A percentile compares a stretch with the other conserved stretches of the same genome.
phyloP scores from a whole-genome alignment of 2,329 filamentous ascomycete genomes.

The Elsinoe batatas region DNA sequence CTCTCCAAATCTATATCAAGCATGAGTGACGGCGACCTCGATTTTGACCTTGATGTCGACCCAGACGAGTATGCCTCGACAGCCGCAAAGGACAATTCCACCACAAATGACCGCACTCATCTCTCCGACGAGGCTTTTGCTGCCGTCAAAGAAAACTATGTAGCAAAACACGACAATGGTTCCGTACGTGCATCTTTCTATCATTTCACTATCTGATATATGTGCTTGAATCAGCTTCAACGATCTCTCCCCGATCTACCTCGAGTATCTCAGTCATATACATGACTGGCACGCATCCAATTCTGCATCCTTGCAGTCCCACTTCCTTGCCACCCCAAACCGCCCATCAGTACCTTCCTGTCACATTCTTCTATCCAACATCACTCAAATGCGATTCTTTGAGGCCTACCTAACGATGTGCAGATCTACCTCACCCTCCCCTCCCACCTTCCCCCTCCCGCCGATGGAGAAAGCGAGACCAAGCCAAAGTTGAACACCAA shows the following conservation, averaged over 20 bases:
- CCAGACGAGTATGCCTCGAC: conserved; percentile 25
- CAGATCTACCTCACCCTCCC: conserved; percentile 9
- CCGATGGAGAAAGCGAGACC: conserved; percentile 12
- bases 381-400: conserved; percentile 17
- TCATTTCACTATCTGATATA: not conserved
- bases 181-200: conserved; percentile 15
- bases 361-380: too few relatives aligned
- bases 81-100: conserved; percentile 20
- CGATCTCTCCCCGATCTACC: too few relatives aligned
- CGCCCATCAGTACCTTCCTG: too few relatives aligned
- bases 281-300: too few relatives aligned
- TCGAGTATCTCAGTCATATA: not conserved
- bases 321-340: too few relatives aligned
- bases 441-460: not conserved
- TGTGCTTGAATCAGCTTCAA: too few relatives aligned
- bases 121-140: conserved; percentile 26
- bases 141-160: conserved; percentile 23
- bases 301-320: too few relatives aligned
- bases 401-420: conserved; percentile 14
- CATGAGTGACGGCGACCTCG: conserved; percentile 17
- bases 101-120: conserved; percentile 22
- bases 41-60: conserved; percentile 24
- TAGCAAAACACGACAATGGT: conserved; percentile 24
- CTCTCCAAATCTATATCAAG: not conserved
- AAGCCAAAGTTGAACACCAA: conserved; percentile 23